These are phyloP conservation scores for Gleditsia sinensis DNA, from an alignment of 306 rosid species.

Conservation along the genomic window DNA sequence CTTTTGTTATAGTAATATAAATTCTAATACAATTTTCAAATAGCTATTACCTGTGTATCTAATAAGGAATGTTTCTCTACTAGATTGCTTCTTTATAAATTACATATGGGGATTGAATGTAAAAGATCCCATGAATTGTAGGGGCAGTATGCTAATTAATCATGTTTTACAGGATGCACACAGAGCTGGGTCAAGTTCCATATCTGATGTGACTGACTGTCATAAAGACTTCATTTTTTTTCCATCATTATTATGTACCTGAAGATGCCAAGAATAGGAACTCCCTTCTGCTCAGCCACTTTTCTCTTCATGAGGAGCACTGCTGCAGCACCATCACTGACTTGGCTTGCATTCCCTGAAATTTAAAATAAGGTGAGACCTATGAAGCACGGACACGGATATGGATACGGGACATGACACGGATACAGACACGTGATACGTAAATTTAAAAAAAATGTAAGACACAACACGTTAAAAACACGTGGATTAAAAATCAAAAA, in stretches of 20 bases:
- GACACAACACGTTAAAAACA: too few relatives aligned
- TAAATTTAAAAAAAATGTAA: too few relatives aligned
- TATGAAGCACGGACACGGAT: too few relatives aligned
- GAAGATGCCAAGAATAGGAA: constrained; percentile 82
- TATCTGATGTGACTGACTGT: neutral
- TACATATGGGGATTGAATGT: constrained; percentile 4
- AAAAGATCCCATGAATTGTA: neutral
- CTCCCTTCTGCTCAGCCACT: constrained; percentile 71
- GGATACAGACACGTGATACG: too few relatives aligned
- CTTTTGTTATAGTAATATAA: neutral
- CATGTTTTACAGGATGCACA: neutral
- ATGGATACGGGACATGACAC: too few relatives aligned
- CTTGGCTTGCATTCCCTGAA: constrained; percentile 91
- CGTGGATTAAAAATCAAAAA: too few relatives aligned
- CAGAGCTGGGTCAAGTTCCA: constrained; percentile 6
- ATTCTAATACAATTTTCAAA: neutral
- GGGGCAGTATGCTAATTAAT: neutral
- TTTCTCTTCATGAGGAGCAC: constrained; percentile 96
- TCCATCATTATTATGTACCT: constrained; percentile 47
- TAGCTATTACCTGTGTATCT: neutral
- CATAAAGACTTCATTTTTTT: neutral
- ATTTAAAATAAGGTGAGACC: constrained; percentile 1
- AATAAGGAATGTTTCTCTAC: neutral
- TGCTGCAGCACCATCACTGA: constrained; percentile 94
- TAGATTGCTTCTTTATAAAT: constrained; percentile 17